Conservation (phyloP, 345 rosid genomes). For the Salix dunnii region DNA sequence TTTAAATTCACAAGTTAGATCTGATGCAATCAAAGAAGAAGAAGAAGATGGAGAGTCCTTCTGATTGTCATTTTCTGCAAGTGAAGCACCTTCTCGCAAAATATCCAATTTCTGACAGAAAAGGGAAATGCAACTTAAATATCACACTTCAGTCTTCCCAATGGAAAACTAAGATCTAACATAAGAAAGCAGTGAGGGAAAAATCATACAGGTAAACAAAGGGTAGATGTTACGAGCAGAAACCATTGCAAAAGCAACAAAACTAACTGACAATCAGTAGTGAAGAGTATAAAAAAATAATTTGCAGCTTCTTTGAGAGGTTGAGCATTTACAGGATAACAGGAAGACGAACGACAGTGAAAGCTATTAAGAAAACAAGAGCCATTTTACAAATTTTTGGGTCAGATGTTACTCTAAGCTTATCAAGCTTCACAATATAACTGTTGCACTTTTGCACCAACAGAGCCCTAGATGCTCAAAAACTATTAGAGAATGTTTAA, state of each 20-base stretch:
- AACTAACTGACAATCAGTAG: background rate
- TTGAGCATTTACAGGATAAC: background rate
- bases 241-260: background rate
- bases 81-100: constrained; percentile 47
- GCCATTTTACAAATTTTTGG: background rate
- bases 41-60: constrained; percentile 52
- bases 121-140: constrained; percentile 14
- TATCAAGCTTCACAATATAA: background rate
- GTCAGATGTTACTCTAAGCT: background rate
- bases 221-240: background rate
- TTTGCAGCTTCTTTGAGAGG: background rate
- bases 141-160: background rate
- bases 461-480: background rate
- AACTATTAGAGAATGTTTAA: background rate
- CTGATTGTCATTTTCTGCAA: constrained; percentile 54
- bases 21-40: constrained; percentile 43
- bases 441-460: background rate
- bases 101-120: constrained; percentile 51
- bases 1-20: constrained; percentile 49
- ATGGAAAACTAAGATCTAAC: background rate
- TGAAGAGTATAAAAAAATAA: background rate
- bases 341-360: background rate
- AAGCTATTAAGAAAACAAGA: background rate
- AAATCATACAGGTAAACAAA: background rate
- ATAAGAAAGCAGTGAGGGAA: background rate